Evolutionary conservation across 2,329 filamentous ascomycete genomes (phyloP).

Genomic region (Hypoxylon sp.): DNA sequence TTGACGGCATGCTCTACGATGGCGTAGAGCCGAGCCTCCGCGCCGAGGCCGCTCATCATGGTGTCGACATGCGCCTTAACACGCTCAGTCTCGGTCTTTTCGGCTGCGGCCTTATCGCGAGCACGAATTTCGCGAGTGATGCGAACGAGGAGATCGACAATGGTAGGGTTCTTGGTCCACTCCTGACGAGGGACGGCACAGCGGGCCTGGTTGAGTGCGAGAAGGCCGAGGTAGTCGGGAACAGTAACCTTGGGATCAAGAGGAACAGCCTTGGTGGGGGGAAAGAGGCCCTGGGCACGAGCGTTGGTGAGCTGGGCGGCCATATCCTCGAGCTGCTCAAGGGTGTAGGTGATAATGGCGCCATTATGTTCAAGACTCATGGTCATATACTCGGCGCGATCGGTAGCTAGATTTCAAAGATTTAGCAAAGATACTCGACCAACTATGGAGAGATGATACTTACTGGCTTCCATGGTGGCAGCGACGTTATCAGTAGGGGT

Average conservation of each 20-base stretch:
- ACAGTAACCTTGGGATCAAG: slow-evolving; percentile 41
- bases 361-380: neutral
- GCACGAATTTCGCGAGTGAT: slow-evolving; percentile 48
- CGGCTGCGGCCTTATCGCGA: slow-evolving; percentile 45
- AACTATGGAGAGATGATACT: neutral
- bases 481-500: too few relatives aligned
- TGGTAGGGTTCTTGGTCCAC: slow-evolving; percentile 24
- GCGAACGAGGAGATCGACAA: slow-evolving; percentile 40
- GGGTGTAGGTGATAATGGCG: neutral
- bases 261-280: slow-evolving; percentile 40
- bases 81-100: slow-evolving; percentile 35
- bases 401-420: neutral
- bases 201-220: slow-evolving; percentile 42
- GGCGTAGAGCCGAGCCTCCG: slow-evolving; percentile 38
- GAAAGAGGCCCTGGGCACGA: slow-evolving; percentile 46
- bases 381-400: neutral
- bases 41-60: slow-evolving; percentile 38
- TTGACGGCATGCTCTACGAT: slow-evolving; percentile 43
- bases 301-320: slow-evolving; percentile 42
- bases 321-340: slow-evolving; percentile 44
- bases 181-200: slow-evolving; percentile 29
- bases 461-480: neutral
- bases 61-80: slow-evolving; percentile 36
- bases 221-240: slow-evolving; percentile 46
- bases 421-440: slow-evolving; percentile 1